Conservation (phyloP, 2,329 filamentous ascomycete genomes). For the Neonectria punicea region DNA sequence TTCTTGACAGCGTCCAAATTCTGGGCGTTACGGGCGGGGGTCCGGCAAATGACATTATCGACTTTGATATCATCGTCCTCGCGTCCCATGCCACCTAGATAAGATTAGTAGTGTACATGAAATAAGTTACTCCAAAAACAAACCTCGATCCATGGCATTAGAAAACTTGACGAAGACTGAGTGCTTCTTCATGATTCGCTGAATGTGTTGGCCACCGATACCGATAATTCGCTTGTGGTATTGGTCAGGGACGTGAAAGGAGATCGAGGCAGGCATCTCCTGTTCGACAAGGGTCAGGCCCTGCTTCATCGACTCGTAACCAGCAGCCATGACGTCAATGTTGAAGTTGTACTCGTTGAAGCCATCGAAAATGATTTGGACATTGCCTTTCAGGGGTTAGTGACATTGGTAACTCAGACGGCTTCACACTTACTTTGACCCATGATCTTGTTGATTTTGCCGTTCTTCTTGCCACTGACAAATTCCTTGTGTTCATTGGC, state of each 20-base stretch:
- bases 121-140: neutral
- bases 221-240: slow-evolving; percentile 99
- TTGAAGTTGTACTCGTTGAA: slow-evolving; percentile 99
- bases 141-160: slow-evolving; percentile 96
- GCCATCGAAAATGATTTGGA: slow-evolving; percentile 98
- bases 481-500: slow-evolving; percentile 99
- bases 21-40: slow-evolving; percentile 94
- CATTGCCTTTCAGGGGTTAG: slow-evolving; percentile 70
- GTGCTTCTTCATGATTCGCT: slow-evolving; percentile 99
- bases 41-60: slow-evolving; percentile 98
- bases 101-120: slow-evolving; percentile 39
- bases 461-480: slow-evolving; percentile 99
- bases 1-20: slow-evolving; percentile 97
- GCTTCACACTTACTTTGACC: slow-evolving; percentile 74
- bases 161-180: slow-evolving; percentile 99
- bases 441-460: slow-evolving; percentile 99
- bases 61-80: slow-evolving; percentile 99
- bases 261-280: slow-evolving; percentile 99
- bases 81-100: slow-evolving; percentile 75
- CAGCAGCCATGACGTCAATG: slow-evolving; percentile 93
- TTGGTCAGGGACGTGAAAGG: slow-evolving; percentile 98
- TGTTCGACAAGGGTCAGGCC: slow-evolving; percentile 94
- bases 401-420: slow-evolving; percentile 9
- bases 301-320: slow-evolving; percentile 94
- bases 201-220: slow-evolving; percentile 97